Conservation (phyloP, 2,329 filamentous ascomycete genomes). For the Monosporascus cannonballus region DNA sequence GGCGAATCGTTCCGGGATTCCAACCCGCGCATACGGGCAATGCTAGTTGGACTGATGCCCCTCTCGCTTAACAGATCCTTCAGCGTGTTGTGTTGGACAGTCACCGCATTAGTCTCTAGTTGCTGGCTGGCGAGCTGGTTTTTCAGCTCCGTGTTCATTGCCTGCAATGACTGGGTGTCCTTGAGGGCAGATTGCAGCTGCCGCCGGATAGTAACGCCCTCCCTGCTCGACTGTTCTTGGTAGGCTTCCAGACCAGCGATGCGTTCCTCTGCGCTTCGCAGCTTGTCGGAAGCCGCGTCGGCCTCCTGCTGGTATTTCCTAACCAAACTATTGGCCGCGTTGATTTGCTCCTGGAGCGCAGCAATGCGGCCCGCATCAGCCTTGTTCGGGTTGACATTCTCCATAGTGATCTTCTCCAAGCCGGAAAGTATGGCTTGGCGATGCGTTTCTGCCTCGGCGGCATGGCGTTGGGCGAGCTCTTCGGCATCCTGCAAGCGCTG, state of each 20-base stretch:
- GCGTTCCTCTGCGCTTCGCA: constrained; percentile 88
- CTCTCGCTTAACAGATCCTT: constrained; percentile 90
- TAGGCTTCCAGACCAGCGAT: constrained; percentile 96
- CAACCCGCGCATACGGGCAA: constrained; percentile 64
- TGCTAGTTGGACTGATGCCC: constrained; percentile 71
- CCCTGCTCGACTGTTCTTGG: constrained; percentile 92
- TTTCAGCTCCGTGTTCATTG: constrained; percentile 75
- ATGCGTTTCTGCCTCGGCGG: constrained; percentile 80
- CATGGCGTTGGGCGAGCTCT: constrained; percentile 80
- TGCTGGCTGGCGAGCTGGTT: constrained; percentile 79
- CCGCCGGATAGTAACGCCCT: constrained; percentile 82
- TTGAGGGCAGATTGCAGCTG: constrained; percentile 81
- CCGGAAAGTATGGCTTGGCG: constrained; percentile 77
- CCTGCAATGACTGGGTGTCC: constrained; percentile 76
- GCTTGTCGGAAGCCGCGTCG: constrained; percentile 77
- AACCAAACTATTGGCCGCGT: constrained; percentile 70
- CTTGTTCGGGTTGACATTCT: constrained; percentile 39
- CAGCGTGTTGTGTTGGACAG: constrained; percentile 85
- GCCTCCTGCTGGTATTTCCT: constrained; percentile 87
- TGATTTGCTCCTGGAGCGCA: constrained; percentile 74
- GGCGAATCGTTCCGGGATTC: constrained; percentile 73
- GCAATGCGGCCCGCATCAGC: constrained; percentile 59
- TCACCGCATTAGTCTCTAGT: constrained; percentile 88
- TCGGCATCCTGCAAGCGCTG: constrained; percentile 79
- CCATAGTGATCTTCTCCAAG: constrained; percentile 65